Evolutionary conservation across 2,329 filamentous ascomycete species (phyloP), one percentile per base, ranked within the genome.

Genomic region (Annulohypoxylon truncatum): DNA sequence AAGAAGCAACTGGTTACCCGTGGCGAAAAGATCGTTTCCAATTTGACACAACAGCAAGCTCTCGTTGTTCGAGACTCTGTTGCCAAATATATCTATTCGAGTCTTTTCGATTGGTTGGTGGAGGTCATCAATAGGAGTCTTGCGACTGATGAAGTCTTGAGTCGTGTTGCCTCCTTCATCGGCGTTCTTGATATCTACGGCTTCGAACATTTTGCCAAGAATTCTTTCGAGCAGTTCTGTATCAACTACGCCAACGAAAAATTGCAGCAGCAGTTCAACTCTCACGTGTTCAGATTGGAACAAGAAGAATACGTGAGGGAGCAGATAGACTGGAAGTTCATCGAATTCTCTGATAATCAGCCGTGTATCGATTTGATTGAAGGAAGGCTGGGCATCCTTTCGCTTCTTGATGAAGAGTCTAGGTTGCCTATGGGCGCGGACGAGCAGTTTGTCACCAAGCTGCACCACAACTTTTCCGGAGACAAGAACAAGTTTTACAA

Each of bases 211-310:
- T 99, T 99, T 76, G 95, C 96, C 68, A 98, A 97, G 85, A 99
- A 99, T 83, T 99, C 96, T 0, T 99, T 99, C 75, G 96, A 99
- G 79, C 96, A 99, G 79, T 99, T 99, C 81, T 99, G 96, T 82
- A 99, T 99, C 87, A 99, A 99, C 81, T 99, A 99, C 76, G 96
- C 96, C 81, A 99, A 99, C 80, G 96, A 99, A 81, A 99, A 99
- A 82, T 84, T 99, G 58, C 96, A 99, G 78, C 96, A 99, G 79
- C 95, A 98, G 79, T 99, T 99, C 85, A 99, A 99, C 81, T 93
- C 96, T 78, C 96, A 99, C 76, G 96, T 99, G 33, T 99, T 99
- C 87, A 97, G 98, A 80, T 87, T 99, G 20, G 96, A 99, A 79
- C 96, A 99, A 79, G 96, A 99, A 78, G 96, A 99, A 80, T 99